Conservation (phyloP, 176 grass and related monocot genomes). For the Carex scoparia region DNA sequence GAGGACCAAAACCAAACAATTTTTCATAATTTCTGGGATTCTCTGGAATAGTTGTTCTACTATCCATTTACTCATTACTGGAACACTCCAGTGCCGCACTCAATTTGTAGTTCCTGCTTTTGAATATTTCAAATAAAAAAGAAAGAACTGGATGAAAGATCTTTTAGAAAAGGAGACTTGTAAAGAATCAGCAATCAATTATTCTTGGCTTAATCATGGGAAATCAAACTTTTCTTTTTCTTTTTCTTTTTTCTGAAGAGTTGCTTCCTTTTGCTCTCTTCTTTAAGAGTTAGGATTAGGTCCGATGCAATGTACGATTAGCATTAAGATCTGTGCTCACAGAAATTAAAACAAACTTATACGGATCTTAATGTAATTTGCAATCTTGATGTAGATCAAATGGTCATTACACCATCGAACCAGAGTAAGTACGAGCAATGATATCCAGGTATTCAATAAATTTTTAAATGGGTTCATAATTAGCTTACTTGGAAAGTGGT, state of each 20-base stretch:
- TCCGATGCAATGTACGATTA: too few relatives aligned
- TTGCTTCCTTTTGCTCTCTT: not conserved
- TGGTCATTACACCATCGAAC: too few relatives aligned
- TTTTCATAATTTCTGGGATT: slow-evolving; percentile 8
- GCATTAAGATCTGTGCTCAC: too few relatives aligned
- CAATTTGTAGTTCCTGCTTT: not conserved
- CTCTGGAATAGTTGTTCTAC: not conserved
- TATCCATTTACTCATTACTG: not conserved
- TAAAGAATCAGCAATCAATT: not conserved
- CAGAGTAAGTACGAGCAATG: not conserved
- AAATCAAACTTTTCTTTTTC: not conserved
- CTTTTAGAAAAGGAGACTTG: not conserved
- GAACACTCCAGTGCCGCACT: not conserved
- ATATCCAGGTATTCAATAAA: not conserved
- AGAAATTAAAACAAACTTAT: too few relatives aligned
- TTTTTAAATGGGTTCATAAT: not conserved
- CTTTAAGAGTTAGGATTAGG: not conserved
- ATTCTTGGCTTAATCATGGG: not conserved
- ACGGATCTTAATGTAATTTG: too few relatives aligned
- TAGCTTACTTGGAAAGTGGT: slow-evolving; percentile 14
- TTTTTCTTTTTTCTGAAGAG: not conserved
- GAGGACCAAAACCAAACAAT: slow-evolving; percentile 3
- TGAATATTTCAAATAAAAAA: not conserved
- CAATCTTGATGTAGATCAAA: too few relatives aligned
- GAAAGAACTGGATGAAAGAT: not conserved